These are phyloP conservation scores for Cercophora newfieldiana DNA, from an alignment of 495 filamentous ascomycete species.

Conservation along the genomic window DNA sequence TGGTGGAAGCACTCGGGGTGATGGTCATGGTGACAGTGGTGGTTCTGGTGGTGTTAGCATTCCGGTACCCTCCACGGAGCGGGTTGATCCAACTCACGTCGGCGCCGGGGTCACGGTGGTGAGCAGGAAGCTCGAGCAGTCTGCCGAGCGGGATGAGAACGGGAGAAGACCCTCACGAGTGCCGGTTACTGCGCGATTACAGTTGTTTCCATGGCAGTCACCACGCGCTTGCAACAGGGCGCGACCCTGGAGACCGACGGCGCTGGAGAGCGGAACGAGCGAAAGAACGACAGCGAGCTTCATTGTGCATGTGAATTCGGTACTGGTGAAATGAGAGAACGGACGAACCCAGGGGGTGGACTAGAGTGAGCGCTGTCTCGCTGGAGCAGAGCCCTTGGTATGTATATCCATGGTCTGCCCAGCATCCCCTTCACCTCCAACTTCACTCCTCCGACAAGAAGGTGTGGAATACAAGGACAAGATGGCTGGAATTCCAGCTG, in stretches of 20 bases:
- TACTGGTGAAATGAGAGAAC: neutral
- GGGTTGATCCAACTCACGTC: constrained; percentile 27
- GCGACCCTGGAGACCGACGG: constrained; percentile 25
- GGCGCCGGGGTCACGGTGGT: constrained; percentile 36
- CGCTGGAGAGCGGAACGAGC: constrained; percentile 28
- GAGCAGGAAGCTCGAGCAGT: constrained; percentile 37
- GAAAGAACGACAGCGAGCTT: constrained; percentile 33
- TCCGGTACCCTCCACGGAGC: no score
- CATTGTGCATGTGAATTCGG: constrained; percentile 27
- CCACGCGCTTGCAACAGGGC: neutral
- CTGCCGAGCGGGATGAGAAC: constrained; percentile 25
- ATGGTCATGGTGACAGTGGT: constrained; percentile 35
- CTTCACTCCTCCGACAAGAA: neutral
- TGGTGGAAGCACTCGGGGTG: constrained; percentile 17
- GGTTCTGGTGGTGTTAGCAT: constrained; percentile 3
- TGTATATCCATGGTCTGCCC: neutral
- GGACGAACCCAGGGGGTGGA: neutral
- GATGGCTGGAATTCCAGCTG: neutral
- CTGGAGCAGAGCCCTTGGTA: neutral
- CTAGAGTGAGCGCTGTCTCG: neutral
- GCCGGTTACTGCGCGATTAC: constrained; percentile 37
- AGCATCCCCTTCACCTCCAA: neutral
- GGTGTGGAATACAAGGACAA: neutral
- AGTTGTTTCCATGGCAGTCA: constrained; percentile 36
- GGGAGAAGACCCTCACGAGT: constrained; percentile 32